A percentile compares a stretch with the other conserved stretches of the same genome.
phyloP scores from a whole-genome alignment of 192 early-diverging fungal genomes.

The Oehlia diaphana region DNA sequence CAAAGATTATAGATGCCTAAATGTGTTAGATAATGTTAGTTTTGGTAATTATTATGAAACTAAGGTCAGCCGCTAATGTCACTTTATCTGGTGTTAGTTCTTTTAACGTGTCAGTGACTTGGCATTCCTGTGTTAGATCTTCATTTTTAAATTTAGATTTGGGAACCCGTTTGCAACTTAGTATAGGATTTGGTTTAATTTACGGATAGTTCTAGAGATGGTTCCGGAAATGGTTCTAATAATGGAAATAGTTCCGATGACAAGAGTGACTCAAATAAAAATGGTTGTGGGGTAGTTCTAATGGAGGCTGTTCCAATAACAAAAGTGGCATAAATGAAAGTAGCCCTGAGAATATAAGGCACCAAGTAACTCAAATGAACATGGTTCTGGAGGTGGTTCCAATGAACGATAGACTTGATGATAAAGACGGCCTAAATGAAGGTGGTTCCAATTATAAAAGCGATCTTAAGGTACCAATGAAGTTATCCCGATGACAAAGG shows the following conservation, averaged over 20 bases:
- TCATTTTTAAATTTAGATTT: conserved; percentile 15
- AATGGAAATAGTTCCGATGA: neutral
- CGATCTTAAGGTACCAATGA: neutral
- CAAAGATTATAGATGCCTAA: neutral
- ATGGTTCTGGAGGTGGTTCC: neutral
- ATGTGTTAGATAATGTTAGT: too few species aligned
- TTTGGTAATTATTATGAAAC: too few species aligned
- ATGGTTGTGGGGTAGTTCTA: neutral
- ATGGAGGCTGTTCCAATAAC: neutral
- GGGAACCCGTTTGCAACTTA: conserved; percentile 24
- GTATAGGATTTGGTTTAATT: conserved; percentile 10
- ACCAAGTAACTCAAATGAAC: too few species aligned
- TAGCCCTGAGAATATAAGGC: too few species aligned
- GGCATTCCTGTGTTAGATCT: conserved; percentile 17
- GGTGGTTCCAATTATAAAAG: too few species aligned
- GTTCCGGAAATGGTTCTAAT: neutral
- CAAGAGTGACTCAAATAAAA: neutral
- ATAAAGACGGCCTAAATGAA: too few species aligned
- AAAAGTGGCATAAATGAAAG: neutral
- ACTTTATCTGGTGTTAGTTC: conserved; percentile 17
- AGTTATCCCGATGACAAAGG: neutral
- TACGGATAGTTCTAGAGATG: neutral
- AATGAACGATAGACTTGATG: neutral
- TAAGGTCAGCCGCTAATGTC: neutral
- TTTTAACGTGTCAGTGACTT: conserved; percentile 5